These are phyloP conservation scores for Colletotrichum truncatum DNA, from an alignment of 2,329 filamentous ascomycete genomes.

Conservation along the genomic window DNA sequence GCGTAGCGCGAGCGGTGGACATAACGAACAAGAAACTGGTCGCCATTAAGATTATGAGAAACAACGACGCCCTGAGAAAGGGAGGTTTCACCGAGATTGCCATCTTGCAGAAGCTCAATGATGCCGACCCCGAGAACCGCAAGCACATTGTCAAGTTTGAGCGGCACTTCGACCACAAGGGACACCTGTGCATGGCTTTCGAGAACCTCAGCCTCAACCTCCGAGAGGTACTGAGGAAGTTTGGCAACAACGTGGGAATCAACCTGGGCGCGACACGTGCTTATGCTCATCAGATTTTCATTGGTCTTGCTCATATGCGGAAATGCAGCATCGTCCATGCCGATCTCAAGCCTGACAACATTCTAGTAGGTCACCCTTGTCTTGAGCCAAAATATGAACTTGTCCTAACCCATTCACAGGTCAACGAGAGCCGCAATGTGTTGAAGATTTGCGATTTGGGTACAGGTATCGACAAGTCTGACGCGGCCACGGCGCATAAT, in stretches of 20 bases:
- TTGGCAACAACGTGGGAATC: slow-evolving; percentile 92
- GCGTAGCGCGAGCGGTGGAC: slow-evolving; percentile 90
- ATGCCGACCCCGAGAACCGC: slow-evolving; percentile 86
- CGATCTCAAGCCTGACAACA: slow-evolving; percentile 97
- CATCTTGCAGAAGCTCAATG: slow-evolving; percentile 87
- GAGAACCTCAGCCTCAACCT: slow-evolving; percentile 95
- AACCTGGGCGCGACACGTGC: slow-evolving; percentile 86
- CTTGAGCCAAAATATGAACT: slow-evolving; percentile 24
- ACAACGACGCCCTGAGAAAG: slow-evolving; percentile 92
- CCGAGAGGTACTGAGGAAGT: slow-evolving; percentile 93
- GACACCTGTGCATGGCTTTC: slow-evolving; percentile 95
- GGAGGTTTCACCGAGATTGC: slow-evolving; percentile 94
- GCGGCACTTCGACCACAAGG: slow-evolving; percentile 90
- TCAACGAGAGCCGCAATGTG: slow-evolving; percentile 83
- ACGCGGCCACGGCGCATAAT: slow-evolving; percentile 75
- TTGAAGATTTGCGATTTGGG: slow-evolving; percentile 97
- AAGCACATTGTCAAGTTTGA: slow-evolving; percentile 92
- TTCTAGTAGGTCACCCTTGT: slow-evolving; percentile 69
- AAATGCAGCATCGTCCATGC: slow-evolving; percentile 95
- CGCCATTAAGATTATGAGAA: slow-evolving; percentile 97
- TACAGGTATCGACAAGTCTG: slow-evolving; percentile 90
- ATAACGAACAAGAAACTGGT: slow-evolving; percentile 79
- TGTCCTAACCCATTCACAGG: slow-evolving; percentile 54
- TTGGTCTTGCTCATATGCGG: slow-evolving; percentile 86
- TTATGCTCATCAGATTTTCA: slow-evolving; percentile 94